Evolutionary conservation across 164 flowering plant genomes (phyloP), one percentile per base, ranked within the genome.

Genomic region (Aristolochia contorta): DNA sequence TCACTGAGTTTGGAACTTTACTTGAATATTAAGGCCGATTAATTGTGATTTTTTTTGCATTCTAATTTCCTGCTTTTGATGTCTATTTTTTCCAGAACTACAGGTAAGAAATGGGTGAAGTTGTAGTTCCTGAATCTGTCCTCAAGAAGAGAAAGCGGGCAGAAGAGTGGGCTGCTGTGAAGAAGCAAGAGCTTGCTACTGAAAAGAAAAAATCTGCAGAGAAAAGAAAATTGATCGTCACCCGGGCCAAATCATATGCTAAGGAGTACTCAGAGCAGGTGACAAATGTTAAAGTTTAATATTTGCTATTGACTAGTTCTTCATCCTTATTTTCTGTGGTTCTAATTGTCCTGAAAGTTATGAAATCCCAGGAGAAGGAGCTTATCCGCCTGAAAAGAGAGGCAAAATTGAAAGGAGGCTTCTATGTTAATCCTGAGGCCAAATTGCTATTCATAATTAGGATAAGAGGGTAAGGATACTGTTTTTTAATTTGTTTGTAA

Each of bases 391-490:
- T 77, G 73, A 77, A 77, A 59, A 69, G 75, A 6, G 80, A 77
- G 60, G 80, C 80, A 0, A 74, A 65, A 60, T 52, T 73, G 68
- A 74, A 66, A 57, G 87, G 87, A 2, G 88, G 88, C 0, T 81
- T 81, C 37, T 83, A 83, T 67, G 85, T 81, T 41, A 57, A 70
- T 61, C 84, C 88, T 0, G 85, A 81, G 56, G 79, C 88, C 0
- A 83, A 79, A 63, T 66, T 83, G 18, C 25, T 83, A 65, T 84
- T 84, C 51, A 84, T 84, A 12, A 60, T 84, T 37, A 78, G 90
- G 13, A 84, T 84, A 51, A 79, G 86, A 3, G 89, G 89, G 88
- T 83, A 54, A 20, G 49, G 20, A 14, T 12, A 16, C 46, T 23
- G 15, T 20, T 13, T 14, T 6, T 54, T 23, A 27, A 27, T 27